A percentile compares a stretch with the other conserved stretches of the same genome.
phyloP scores from a whole-genome alignment of 768 basidiomycete species.

The Phylloporus sp. region DNA sequence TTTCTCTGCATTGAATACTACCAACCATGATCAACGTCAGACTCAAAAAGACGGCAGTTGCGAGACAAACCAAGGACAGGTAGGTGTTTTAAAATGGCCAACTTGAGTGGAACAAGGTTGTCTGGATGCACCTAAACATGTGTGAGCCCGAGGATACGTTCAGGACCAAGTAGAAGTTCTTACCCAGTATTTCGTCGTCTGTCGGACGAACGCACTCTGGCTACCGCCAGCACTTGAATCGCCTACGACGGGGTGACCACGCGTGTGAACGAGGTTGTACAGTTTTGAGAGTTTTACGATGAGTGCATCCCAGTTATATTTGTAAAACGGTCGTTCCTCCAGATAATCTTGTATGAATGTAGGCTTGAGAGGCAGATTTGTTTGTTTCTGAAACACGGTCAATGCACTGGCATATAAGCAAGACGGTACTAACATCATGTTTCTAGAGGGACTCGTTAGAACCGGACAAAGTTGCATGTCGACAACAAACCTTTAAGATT shows the following conservation, averaged over 20 bases:
- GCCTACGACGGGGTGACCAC: slow-evolving; percentile 91
- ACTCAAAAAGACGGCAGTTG: neutral
- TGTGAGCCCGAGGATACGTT: slow-evolving; percentile 6
- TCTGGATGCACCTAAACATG: slow-evolving; percentile 71
- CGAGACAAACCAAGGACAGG: slow-evolving; percentile 81
- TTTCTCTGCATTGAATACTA: slow-evolving; percentile 92
- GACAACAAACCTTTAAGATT: slow-evolving; percentile 75
- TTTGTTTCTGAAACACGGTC: slow-evolving; percentile 74
- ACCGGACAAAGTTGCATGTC: neutral
- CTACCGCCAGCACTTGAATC: slow-evolving; percentile 91
- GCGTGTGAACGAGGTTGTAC: slow-evolving; percentile 91
- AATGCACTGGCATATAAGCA: slow-evolving; percentile 7
- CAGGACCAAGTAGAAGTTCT: slow-evolving; percentile 3
- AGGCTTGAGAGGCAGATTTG: slow-evolving; percentile 71
- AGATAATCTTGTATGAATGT: slow-evolving; percentile 89
- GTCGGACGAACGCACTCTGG: slow-evolving; percentile 96
- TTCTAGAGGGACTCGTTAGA: slow-evolving; percentile 50
- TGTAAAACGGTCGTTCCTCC: slow-evolving; percentile 94
- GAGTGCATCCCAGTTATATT: slow-evolving; percentile 91
- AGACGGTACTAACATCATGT: slow-evolving; percentile 67
- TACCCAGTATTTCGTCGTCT: slow-evolving; percentile 99
- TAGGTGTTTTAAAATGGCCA: slow-evolving; percentile 86
- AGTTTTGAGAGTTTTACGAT: slow-evolving; percentile 94
- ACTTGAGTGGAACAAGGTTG: slow-evolving; percentile 88
- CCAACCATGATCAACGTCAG: slow-evolving; percentile 5